phyloP scores from a whole-genome alignment of 163 green algal species.

The Prototheca stagnorum region DNA sequence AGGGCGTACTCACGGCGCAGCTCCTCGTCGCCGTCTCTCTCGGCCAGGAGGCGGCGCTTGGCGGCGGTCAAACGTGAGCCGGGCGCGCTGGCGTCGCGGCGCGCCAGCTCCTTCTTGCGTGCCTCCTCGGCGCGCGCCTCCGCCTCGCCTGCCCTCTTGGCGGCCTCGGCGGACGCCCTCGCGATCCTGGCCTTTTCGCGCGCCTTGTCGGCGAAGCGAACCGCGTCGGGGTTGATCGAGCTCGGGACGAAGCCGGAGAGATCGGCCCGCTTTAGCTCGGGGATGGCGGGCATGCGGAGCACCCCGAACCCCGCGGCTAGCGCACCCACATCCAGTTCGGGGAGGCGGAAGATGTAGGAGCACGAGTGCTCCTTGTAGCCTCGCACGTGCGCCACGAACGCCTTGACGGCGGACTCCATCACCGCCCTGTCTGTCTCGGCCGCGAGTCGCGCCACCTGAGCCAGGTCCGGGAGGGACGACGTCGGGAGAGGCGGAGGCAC shows the following conservation, averaged over 20 bases:
- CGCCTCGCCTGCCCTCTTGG: conserved; percentile 2
- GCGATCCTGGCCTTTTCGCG: conserved; percentile 22
- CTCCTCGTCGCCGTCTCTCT: conserved; percentile 49
- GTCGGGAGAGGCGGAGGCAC: neutral
- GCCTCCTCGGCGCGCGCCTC: neutral
- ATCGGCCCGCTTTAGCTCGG: conserved; percentile 30
- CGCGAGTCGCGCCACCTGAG: conserved; percentile 12
- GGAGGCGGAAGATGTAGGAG: conserved; percentile 78
- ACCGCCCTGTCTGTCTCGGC: conserved; percentile 55
- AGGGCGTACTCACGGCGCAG: conserved; percentile 68
- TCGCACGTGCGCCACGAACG: conserved; percentile 86
- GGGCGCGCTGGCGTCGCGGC: neutral
- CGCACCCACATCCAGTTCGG: conserved; percentile 49
- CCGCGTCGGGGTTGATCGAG: conserved; percentile 40
- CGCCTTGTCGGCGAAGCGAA: conserved; percentile 55
- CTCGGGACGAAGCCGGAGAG: conserved; percentile 24
- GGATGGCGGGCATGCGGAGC: conserved; percentile 77
- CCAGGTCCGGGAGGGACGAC: neutral
- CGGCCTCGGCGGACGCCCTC: conserved; percentile 3
- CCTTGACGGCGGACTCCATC: conserved; percentile 74
- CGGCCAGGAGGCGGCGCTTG: conserved; percentile 53
- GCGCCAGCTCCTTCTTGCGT: neutral
- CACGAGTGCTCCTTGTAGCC: conserved; percentile 98
- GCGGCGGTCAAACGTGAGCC: conserved; percentile 37
- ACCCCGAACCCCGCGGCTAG: conserved; percentile 63